Evolutionary conservation across 805 yeast species (phyloP), one percentile per base, ranked within the genome.

Genomic region (Suhomyces sp.): DNA sequence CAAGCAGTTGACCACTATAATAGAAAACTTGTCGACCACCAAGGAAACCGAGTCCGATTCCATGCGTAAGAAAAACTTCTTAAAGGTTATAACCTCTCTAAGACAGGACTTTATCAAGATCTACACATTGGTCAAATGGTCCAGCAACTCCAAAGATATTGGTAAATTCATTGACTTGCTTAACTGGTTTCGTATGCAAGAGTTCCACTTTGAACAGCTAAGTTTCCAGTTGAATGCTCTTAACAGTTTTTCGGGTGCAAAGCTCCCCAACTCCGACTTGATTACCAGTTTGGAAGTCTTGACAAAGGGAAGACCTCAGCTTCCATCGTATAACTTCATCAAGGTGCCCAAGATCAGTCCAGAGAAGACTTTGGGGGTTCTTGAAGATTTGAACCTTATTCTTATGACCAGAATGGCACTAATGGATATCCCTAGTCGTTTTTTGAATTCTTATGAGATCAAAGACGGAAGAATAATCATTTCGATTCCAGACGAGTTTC

Each of bases 91-190:
- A 22, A 87, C 93, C 2, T 74, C 77, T 35, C 71, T 92, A 29
- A 80, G 98, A 53, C 91, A 90, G 63, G 94, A 92, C 61, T 90
- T 87, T 64, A 82, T 92, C 54, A 85, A 93, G 66, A 67, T 92
- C 2, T 91, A 90, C 60, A 97, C 96, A 2, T 71, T 94, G 40
- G 82, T 87, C 49, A 92, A 93, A 69, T 94, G 99, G 99, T 82
- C 91, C 3, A 80, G 82, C 10, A 86, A 84, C 33, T 78, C 92
- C 4, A 78, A 82, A 46, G 89, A 87, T 49, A 84, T 93, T 54
- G 83, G 86, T 45, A 79, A 79, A 50, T 76, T 92, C 56, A 91
- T 94, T 52, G 98, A 94, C 71, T 76, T 93, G 19, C 82, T 96
- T 54, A 87, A 88, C 57, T 94, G 96, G 94, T 77, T 94, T 41